phyloP scores from a whole-genome alignment of 352 stramenopile species.

The Globisporangium canariense region DNA sequence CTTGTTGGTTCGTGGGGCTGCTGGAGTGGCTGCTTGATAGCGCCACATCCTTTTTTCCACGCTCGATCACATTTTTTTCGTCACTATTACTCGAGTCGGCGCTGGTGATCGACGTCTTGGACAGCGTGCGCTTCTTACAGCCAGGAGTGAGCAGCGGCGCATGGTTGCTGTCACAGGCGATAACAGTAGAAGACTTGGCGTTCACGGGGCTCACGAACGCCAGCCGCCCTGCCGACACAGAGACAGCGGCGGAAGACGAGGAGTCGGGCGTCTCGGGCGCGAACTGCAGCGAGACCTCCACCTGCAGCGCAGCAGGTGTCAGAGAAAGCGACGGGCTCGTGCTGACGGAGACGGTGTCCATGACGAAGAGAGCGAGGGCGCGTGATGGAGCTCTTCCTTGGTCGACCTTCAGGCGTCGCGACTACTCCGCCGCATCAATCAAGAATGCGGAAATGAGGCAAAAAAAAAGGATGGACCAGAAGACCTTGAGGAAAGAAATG shows the following conservation, averaged over 20 bases:
- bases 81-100: neutral
- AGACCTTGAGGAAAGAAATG: too few relatives aligned
- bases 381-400: neutral
- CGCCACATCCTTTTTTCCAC: neutral
- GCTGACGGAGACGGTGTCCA: neutral
- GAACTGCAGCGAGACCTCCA: constrained; percentile 2
- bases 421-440: neutral
- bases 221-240: too few relatives aligned
- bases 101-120: neutral
- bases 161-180: neutral
- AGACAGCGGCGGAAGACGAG: neutral
- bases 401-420: neutral
- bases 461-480: neutral
- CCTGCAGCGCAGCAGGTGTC: neutral
- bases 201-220: constrained; percentile 1
- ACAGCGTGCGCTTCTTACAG: constrained; percentile 8
- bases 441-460: neutral
- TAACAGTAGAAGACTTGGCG: neutral
- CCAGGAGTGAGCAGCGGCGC: neutral
- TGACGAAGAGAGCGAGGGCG: neutral
- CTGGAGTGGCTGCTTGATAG: neutral
- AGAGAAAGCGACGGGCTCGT: neutral
- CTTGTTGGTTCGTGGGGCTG: neutral
- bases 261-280: neutral
- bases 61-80: neutral